Conservation (phyloP, 495 filamentous ascomycete genomes). For the Aspergillus leporis region DNA sequence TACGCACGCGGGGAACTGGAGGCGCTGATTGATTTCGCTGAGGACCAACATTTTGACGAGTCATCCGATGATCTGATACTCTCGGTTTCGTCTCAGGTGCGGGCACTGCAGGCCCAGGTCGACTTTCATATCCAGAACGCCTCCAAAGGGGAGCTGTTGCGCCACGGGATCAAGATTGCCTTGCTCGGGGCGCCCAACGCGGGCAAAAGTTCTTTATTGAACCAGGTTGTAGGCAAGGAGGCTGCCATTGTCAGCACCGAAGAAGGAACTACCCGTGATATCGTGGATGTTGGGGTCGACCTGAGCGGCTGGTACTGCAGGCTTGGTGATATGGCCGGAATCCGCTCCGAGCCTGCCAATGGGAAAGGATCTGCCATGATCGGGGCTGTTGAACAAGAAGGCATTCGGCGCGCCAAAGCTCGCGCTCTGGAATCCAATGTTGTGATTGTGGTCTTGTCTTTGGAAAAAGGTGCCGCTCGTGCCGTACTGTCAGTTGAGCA, state of each 20-base stretch:
- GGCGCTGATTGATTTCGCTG: conserved; percentile 93
- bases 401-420: conserved; percentile 81
- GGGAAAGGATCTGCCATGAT: conserved; percentile 36
- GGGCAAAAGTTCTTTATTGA: conserved; percentile 92
- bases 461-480: conserved; percentile 50
- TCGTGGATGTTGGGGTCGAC: conserved; percentile 90
- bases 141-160: conserved; percentile 78
- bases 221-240: conserved; percentile 86
- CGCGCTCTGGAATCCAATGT: conserved; percentile 84
- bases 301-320: conserved; percentile 85
- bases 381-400: conserved; percentile 82
- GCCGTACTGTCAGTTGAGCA: conserved; percentile 49
- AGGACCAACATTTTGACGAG: conserved; percentile 97
- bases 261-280: conserved; percentile 89
- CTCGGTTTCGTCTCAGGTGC: conserved; percentile 66
- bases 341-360: conserved; percentile 50
- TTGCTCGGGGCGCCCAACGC: conserved; percentile 91
- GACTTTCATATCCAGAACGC: conserved; percentile 70
- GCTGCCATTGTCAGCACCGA: conserved; percentile 92
- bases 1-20: conserved; percentile 88
- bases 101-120: conserved; percentile 59
- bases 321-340: conserved; percentile 89
- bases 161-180: conserved; percentile 82
- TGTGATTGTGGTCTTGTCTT: conserved; percentile 74
- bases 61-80: conserved; percentile 68